Evolutionary conservation across 2,329 filamentous ascomycete genomes (phyloP), one percentile per base, ranked within the genome.

Genomic region (Xylaria sp.): DNA sequence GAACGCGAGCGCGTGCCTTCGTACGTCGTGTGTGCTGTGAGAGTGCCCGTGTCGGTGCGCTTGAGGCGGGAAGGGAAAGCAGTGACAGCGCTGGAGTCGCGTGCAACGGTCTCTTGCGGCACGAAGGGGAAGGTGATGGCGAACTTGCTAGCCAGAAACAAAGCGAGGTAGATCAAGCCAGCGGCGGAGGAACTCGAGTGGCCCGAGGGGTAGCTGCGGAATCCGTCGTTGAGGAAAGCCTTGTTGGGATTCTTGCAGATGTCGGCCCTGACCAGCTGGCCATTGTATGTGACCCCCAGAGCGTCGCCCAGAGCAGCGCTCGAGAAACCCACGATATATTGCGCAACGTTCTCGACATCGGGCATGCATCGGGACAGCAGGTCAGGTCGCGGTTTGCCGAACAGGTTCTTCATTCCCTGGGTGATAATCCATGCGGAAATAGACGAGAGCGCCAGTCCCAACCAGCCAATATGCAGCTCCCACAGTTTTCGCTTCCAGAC

Each of bases 101-200:
- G 72, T 44, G 75, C 73, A 58, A 76, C 77, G 1, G 75, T 72
- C 10, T 77, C 75, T 0, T 78, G 79, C 5, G 82, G 79, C 8
- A 90, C 81, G 72, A 87, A 90, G 1, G 90, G 89, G 37, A 91
- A 80, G 8, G 84, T 87, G 63, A 92, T 85, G 60, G 85, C 83
- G 69, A 93, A 89, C 72, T 92, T 93, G 74, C 87, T 89, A 65
- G 90, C 91, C 19, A 97, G 81, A 79, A 92, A 97, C 54, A 97
- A 83, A 1, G 89, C 89, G 13, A 96, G 82, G 72, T 97, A 96
- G 56, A 92, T 83, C 55, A 97, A 78, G 0, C 92, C 92, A 9
- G 88, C 87, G 67, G 90, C 91, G 3, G 89, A 83, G 62, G 88
- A 86, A 47, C 87, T 91, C 23, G 88, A 77, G 76, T 93, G 90